Evolutionary conservation across 257 asterid genomes (phyloP), one percentile per base, ranked within the genome.

Genomic region (Scutellaria minor): DNA sequence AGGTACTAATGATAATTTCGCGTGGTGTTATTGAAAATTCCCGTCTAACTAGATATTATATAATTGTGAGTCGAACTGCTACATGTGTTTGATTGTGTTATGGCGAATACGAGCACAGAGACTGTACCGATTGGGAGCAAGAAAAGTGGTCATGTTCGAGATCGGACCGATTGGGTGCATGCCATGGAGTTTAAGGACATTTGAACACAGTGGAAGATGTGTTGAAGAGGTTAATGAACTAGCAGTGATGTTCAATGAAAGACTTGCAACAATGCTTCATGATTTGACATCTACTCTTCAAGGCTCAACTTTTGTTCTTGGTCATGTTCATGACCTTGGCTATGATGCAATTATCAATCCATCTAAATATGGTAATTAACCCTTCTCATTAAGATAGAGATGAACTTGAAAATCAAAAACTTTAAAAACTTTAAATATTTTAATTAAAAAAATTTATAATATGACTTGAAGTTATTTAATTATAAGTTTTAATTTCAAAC

Each of bases 121-220:
- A 7, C 42, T 92, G 70, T 85, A 92, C 74, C 6, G 24, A 7
- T 27, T 86, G 67, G 98, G 98, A 62, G 96, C 88, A 0, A 84
- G 96, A 67, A 92, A 87, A 57, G 73, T 89, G 37, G 48, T 88
- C 6, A 52, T 80, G 81, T 92, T 90, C 57, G 96, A 90, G 59
- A 70, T 92, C 1, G 98, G 98, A 65, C 96, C 98, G 0, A 74
- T 92, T 10, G 98, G 98, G n/a, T 92, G 98, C 53, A 76, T 90
- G 54, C 98, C 96, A 11, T 77, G 85, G 7, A 65, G 45, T 24
- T 62, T 75, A 13, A 88, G 78, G 64, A 54, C 42, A 9, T 9
- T 39, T 13, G 15, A 75, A 1, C 91, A 69, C 57, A 50, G 27
- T 15, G 96, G 92, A 18, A 14, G 0, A 45, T 92, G 98, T 37